Evolutionary conservation across 768 basidiomycete species (phyloP).

Genomic region (Suillus clintonianus): DNA sequence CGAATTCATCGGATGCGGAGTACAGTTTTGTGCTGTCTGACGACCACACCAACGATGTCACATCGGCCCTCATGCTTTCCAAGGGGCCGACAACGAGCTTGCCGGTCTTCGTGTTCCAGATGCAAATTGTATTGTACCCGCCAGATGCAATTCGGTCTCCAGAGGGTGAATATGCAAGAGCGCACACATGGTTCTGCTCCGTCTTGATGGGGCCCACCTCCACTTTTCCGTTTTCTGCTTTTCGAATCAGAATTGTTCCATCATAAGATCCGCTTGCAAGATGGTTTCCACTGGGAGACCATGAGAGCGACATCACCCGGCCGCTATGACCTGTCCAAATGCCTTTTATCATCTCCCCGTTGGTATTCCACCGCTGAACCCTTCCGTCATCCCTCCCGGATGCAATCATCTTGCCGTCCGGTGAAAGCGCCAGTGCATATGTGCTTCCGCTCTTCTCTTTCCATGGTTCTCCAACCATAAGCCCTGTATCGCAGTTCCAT

Average conservation of each 20-base stretch:
- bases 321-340: neutral
- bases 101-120: neutral
- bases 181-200: neutral
- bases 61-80: accelerated
- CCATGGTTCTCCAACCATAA: neutral
- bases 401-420: neutral
- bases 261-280: neutral
- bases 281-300: neutral
- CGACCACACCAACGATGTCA: neutral
- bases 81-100: neutral
- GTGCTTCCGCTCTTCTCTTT: neutral
- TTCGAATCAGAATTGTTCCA: neutral
- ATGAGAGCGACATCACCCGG: neutral
- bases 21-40: neutral
- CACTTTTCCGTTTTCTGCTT: neutral
- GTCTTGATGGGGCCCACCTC: neutral
- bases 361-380: neutral
- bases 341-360: neutral
- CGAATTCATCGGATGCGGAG: neutral
- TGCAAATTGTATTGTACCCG: neutral
- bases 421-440: neutral
- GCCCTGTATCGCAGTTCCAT: neutral
- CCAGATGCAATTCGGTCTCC: neutral
- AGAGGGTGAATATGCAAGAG: neutral
- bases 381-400: neutral